Evolutionary conservation across 768 basidiomycete species (phyloP).

Genomic region (Russula virescens): DNA sequence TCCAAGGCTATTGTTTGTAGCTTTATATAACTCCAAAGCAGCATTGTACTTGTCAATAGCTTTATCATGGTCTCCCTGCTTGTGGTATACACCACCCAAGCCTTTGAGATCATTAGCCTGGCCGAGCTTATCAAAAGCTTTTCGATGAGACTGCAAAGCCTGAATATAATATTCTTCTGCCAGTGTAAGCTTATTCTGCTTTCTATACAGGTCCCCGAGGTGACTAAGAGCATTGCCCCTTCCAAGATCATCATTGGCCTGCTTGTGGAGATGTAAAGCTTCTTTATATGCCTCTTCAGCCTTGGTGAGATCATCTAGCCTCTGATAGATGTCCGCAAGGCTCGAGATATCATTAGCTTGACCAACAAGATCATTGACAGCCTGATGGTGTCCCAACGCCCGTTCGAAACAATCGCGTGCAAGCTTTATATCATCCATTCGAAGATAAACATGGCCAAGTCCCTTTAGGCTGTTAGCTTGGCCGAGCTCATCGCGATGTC

Average conservation of each 20-base stretch:
- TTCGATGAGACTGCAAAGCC: constrained; percentile 8
- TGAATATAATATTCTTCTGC: constrained; percentile 5
- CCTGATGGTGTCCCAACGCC: constrained; percentile 1
- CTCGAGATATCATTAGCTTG: constrained; percentile 16
- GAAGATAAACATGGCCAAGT: constrained; percentile 11
- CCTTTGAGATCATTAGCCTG: constrained; percentile 23
- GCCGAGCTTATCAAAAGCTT: constrained; percentile 15
- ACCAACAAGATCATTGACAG: constrained; percentile 16
- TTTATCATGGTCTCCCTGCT: neutral
- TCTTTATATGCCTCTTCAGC: constrained; percentile 11
- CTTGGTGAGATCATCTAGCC: neutral
- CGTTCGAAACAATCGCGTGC: constrained; percentile 11
- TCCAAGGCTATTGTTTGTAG: constrained; percentile 6
- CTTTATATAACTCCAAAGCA: neutral
- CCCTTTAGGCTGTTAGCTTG: constrained; percentile 20
- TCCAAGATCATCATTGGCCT: constrained; percentile 16
- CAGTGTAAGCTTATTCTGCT: constrained; percentile 8
- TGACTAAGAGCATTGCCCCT: constrained; percentile 14
- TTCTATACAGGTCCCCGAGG: constrained; percentile 18
- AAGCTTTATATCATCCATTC: constrained; percentile 2
- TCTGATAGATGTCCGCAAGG: constrained; percentile 15
- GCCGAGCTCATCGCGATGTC: constrained; percentile 4
- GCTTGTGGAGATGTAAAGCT: constrained; percentile 5
- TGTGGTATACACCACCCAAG: constrained; percentile 13
- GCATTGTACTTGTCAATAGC: constrained; percentile 6